Conservation (phyloP, 345 rosid genomes). For the Citrus australasica region DNA sequence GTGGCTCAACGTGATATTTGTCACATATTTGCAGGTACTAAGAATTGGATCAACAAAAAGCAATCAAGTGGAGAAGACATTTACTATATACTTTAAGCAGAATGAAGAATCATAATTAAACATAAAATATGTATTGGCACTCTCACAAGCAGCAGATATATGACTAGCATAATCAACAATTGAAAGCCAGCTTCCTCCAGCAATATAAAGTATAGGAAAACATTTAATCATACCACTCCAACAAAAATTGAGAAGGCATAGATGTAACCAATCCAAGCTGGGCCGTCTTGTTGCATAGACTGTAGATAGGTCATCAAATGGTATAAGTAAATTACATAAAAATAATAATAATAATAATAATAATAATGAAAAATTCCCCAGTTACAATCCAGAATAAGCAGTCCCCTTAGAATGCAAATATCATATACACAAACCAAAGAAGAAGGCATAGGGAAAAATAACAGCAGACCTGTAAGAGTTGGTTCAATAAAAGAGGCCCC, state of each 20-base stretch:
- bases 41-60: not conserved
- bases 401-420: not conserved
- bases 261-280: constrained; percentile 91
- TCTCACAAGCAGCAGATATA: not conserved
- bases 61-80: not conserved
- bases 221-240: constrained; percentile 78
- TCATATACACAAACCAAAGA: not conserved
- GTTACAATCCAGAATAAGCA: not conserved
- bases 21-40: not conserved
- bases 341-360: not conserved
- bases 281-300: constrained; percentile 97
- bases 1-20: not conserved
- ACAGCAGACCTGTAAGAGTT: constrained; percentile 71
- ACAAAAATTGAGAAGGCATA: constrained; percentile 85
- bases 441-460: constrained; percentile 6
- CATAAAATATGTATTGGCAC: not conserved
- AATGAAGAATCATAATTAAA: not conserved
- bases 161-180: not conserved
- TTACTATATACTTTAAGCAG: not conserved
- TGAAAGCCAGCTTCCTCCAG: constrained; percentile 4
- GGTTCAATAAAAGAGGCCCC: constrained; percentile 86
- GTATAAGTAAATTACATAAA: constrained; percentile 12
- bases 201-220: constrained; percentile 12
- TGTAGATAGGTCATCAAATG: constrained; percentile 39
- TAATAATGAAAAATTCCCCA: not conserved